phyloP scores from a whole-genome alignment of 345 rosid species.

The Zanthoxylum bungeanum region DNA sequence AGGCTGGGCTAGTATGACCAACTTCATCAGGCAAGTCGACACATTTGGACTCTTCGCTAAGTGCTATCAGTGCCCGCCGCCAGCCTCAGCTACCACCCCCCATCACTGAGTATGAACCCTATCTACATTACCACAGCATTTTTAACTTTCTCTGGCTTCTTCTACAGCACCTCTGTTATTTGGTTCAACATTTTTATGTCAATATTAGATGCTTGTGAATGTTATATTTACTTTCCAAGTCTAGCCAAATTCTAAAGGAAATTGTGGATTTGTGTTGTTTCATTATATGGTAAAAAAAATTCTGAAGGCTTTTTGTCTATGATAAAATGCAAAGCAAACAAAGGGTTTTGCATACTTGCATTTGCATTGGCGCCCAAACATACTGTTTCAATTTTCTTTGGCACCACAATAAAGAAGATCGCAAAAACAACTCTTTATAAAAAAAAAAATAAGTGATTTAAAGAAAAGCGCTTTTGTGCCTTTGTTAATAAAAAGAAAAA shows the following conservation, averaged over 20 bases:
- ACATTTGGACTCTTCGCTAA: constrained; percentile 88
- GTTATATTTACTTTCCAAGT: background rate
- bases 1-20: constrained; percentile 86
- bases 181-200: constrained; percentile 6
- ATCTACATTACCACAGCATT: background rate
- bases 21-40: constrained; percentile 71
- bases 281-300: constrained; percentile 14
- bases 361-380: background rate
- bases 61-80: constrained; percentile 75
- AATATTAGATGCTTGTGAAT: constrained; percentile 5
- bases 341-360: too few species aligned
- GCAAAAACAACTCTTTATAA: constrained; percentile 11
- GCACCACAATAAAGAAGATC: background rate
- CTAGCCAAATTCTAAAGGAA: background rate
- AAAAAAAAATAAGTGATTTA: background rate
- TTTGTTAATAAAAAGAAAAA: background rate
- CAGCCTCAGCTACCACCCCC: constrained; percentile 18
- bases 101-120: constrained; percentile 29
- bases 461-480: constrained; percentile 7
- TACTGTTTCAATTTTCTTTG: background rate
- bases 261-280: background rate
- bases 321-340: background rate
- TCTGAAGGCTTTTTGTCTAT: too few species aligned
- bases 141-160: constrained; percentile 10
- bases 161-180: background rate